Conservation (phyloP, 148 eudicot species). For the Fallopia convolvulus region DNA sequence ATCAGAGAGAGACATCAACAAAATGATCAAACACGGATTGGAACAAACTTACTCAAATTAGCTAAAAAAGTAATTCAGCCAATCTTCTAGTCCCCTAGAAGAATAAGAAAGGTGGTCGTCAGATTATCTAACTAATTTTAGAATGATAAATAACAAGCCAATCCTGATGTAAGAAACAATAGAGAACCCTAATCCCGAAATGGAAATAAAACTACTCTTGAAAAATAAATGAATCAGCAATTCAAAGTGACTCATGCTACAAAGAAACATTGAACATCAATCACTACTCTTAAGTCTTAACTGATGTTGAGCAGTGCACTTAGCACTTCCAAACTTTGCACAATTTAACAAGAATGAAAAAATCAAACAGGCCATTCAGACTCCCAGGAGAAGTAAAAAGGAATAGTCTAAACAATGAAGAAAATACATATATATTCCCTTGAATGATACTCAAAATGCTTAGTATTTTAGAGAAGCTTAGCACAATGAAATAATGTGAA, state of each 20-base stretch:
- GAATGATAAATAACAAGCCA: background rate
- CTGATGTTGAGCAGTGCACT: background rate
- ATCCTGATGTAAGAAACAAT: background rate
- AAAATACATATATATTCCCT: background rate
- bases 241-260: background rate
- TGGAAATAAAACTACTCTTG: background rate
- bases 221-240: background rate
- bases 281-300: background rate
- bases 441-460: background rate
- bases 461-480: background rate
- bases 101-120: background rate
- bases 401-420: background rate
- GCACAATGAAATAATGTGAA: background rate
- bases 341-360: background rate
- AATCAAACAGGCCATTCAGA: background rate
- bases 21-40: conserved; percentile 1
- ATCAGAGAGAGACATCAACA: conserved; percentile 7
- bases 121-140: background rate
- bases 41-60: background rate
- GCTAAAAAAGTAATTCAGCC: background rate
- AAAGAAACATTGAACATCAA: background rate
- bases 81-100: background rate
- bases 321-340: background rate
- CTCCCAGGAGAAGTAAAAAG: background rate
- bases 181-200: background rate